phyloP scores from a whole-genome alignment of 495 filamentous ascomycete genomes.

The Aspergillus conjunctus region DNA sequence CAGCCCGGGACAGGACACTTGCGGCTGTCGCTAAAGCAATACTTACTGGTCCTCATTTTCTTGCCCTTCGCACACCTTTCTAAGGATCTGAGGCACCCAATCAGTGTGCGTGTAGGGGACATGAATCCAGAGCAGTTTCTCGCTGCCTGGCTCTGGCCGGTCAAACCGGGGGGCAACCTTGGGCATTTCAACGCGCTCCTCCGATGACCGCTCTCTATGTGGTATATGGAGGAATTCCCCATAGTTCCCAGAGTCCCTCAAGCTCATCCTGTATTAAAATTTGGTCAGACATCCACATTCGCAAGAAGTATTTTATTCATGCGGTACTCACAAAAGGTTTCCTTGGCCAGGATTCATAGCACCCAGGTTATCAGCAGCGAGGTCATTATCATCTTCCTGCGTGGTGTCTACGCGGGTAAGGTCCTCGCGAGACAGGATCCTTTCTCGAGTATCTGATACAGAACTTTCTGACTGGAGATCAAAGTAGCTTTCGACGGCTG shows the following conservation, averaged over 20 bases:
- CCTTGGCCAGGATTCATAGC: conserved; percentile 13
- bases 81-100: conserved; percentile 56
- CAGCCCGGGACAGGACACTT: too few relatives aligned
- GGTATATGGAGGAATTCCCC: conserved; percentile 34
- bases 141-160: conserved; percentile 41
- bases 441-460: conserved; percentile 7
- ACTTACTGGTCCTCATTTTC: conserved; percentile 35
- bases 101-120: conserved; percentile 65
- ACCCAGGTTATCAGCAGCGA: background rate
- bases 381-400: conserved; percentile 5
- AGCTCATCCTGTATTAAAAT: conserved; percentile 4
- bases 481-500: conserved; percentile 30
- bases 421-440: conserved; percentile 8
- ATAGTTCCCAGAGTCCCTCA: conserved; percentile 23
- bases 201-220: conserved; percentile 30
- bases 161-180: conserved; percentile 40
- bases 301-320: too few relatives aligned
- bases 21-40: background rate
- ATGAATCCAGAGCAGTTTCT: conserved; percentile 67
- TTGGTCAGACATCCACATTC: background rate
- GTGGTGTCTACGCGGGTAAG: background rate
- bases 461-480: conserved; percentile 21
- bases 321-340: conserved; percentile 19
- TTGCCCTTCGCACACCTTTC: conserved; percentile 27
- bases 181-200: conserved; percentile 32